Base-by-base conservation (phyloP, 108 stramenopile species). In the Skeletonema menzelii region DNA sequence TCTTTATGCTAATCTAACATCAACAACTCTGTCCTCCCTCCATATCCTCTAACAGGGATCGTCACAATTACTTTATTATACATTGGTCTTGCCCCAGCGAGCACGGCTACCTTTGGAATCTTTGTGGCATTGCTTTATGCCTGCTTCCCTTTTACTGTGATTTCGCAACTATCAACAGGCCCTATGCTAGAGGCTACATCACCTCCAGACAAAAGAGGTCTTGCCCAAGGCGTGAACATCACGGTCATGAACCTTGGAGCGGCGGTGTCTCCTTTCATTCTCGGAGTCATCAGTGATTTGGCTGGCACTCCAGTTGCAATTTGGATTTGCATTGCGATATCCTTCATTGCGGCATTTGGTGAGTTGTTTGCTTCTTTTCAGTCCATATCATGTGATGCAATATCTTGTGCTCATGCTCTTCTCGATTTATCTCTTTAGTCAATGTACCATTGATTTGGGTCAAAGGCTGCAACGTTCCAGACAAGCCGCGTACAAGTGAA, bases 231-330 rank as follows among this genome's bases (percentile, higher is more conserved):
- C 8, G 17, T 37, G 3, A 44, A 44, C 49, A 69, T 44, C 5
- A 69, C 67, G n/a, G 67, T 69, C 4, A 44, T 69, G 67, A 69
- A 69, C 56, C 56, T 37, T 27, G 67, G 38, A 28, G 40, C 34
- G 15, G 67, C 67, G 2, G 56, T 69, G 3, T 4, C 19, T 27
- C 67, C 67, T 32, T 69, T 34, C 22, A 8, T 69, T 2, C 22
- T 69, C 2, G 67, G 67, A 17, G 7, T 28, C 8, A 28, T 44
- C 6, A 14, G 27, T 5, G 67, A 69, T 69, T 13, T 19, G 17
- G 17, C 24, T 30, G 67, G 67, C 20, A 69, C 67, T 19, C 32
- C 67, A 17, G 10, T 10, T 27, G 67, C 38, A 12, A 69, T 69
- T 19, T 69, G 67, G 67, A 59, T 69, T 59, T 37, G 67, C 19